Evolutionary conservation across 352 stramenopile genomes (phyloP).

Genomic region (Globisporangium ultimum): DNA sequence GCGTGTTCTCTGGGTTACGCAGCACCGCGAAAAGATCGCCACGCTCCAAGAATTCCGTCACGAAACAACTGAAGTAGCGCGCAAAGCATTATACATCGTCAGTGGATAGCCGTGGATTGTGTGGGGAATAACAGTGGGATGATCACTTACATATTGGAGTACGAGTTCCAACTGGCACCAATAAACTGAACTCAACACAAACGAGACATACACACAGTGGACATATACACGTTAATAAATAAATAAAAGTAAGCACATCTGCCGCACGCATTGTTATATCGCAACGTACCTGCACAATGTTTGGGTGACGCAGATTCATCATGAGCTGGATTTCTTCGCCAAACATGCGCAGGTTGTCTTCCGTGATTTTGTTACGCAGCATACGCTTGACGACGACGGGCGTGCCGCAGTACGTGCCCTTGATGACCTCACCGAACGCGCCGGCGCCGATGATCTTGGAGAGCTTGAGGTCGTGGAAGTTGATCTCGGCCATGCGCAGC

Average conservation of each 20-base stretch:
- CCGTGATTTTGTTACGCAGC: slow-evolving; percentile 87
- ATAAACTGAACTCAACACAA: slow-evolving; percentile 56
- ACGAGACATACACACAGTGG: neutral
- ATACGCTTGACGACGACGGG: slow-evolving; percentile 88
- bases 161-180: slow-evolving; percentile 89
- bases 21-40: slow-evolving; percentile 82
- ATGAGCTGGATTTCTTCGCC: slow-evolving; percentile 89
- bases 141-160: slow-evolving; percentile 85
- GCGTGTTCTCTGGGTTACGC: slow-evolving; percentile 72
- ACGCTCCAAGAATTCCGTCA: slow-evolving; percentile 84
- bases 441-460: slow-evolving; percentile 86
- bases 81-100: slow-evolving; percentile 6
- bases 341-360: slow-evolving; percentile 88
- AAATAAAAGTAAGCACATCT: neutral
- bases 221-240: neutral
- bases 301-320: slow-evolving; percentile 87
- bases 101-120: too few species aligned
- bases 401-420: slow-evolving; percentile 86
- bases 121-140: slow-evolving; percentile 3
- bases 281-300: slow-evolving; percentile 70
- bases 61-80: slow-evolving; percentile 68
- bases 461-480: slow-evolving; percentile 86
- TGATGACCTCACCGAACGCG: slow-evolving; percentile 87
- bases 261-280: neutral
- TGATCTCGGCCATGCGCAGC: slow-evolving; percentile 86